A percentile compares a stretch with the other conserved stretches of the same genome.
Conservation (phyloP, 345 rosid genomes). For the Punica granatum region DNA sequence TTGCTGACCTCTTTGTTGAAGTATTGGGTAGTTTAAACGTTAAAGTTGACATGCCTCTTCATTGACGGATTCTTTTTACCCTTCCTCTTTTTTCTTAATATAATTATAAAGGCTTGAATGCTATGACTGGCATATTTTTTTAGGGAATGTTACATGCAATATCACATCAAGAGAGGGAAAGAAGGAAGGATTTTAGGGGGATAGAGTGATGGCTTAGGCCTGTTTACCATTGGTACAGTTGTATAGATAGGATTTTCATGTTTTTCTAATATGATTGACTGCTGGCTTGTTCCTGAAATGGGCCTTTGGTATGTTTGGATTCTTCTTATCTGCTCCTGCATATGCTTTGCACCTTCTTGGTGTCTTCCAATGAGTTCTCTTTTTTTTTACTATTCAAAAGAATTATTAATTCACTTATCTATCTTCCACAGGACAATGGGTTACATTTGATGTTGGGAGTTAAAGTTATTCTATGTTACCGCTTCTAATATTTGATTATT, state of each 20-base stretch:
- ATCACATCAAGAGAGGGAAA: background rate
- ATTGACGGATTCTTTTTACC: background rate
- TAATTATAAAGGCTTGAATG: background rate
- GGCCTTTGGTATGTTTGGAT: background rate
- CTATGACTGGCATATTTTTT: background rate
- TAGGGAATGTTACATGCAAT: background rate
- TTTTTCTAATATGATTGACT: background rate
- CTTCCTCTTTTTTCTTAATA: no score
- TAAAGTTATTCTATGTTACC: background rate
- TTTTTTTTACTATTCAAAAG: background rate
- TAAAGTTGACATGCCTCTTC: background rate
- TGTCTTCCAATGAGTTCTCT: background rate
- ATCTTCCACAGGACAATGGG: background rate
- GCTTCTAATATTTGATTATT: constrained; percentile 5
- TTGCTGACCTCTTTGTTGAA: background rate
- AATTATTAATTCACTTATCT: background rate
- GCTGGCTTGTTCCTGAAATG: background rate
- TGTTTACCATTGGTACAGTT: background rate
- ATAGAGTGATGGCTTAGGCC: background rate
- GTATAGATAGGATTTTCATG: background rate
- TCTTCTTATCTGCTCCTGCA: background rate
- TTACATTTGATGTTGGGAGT: background rate
- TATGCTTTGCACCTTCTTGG: background rate
- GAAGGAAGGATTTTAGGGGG: background rate
- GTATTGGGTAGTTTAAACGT: background rate